Conservation (phyloP, 768 basidiomycete species). For the Botryobasidium botryosum region DNA sequence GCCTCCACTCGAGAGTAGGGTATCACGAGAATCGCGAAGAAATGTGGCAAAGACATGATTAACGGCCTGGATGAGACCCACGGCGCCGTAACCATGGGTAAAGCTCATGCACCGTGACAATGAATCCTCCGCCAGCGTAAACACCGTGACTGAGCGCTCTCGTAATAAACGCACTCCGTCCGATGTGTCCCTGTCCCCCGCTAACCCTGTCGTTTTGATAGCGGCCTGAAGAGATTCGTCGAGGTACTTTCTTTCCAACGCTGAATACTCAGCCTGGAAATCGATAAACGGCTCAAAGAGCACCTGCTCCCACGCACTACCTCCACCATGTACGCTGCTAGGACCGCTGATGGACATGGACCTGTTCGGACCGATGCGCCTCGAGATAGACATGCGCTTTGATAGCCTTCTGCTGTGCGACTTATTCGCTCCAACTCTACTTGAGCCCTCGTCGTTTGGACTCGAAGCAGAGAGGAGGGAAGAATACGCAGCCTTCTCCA, state of each 20-base stretch:
- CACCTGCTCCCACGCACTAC: slow-evolving; percentile 59
- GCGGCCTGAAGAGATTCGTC: slow-evolving; percentile 36
- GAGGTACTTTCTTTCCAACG: slow-evolving; percentile 57
- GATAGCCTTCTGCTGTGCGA: slow-evolving; percentile 14
- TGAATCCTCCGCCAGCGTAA: slow-evolving; percentile 65
- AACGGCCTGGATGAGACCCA: slow-evolving; percentile 54
- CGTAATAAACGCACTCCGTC: slow-evolving; percentile 41
- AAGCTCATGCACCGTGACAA: slow-evolving; percentile 56
- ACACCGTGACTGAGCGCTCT: slow-evolving; percentile 60
- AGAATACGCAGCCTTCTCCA: slow-evolving; percentile 46
- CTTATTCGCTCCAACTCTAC: no score
- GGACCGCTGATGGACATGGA: slow-evolving; percentile 19
- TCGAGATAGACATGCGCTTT: slow-evolving; percentile 22
- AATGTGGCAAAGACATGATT: slow-evolving; percentile 59
- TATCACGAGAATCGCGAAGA: slow-evolving; percentile 22
- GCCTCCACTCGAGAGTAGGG: slow-evolving; percentile 2
- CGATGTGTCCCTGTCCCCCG: slow-evolving; percentile 1
- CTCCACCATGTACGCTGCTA: slow-evolving; percentile 25
- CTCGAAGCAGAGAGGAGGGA: slow-evolving; percentile 16
- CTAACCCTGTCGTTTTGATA: slow-evolving; percentile 17
- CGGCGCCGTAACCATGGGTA: slow-evolving; percentile 77
- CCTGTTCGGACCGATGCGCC: slow-evolving; percentile 17
- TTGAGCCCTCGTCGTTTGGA: slow-evolving; percentile 7
- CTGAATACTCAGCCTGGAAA: slow-evolving; percentile 69
- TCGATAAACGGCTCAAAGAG: slow-evolving; percentile 91